These are phyloP conservation scores for Lunularia cruciata DNA, from an alignment of 225 moss, liverwort and hornwort species.

Conservation along the genomic window DNA sequence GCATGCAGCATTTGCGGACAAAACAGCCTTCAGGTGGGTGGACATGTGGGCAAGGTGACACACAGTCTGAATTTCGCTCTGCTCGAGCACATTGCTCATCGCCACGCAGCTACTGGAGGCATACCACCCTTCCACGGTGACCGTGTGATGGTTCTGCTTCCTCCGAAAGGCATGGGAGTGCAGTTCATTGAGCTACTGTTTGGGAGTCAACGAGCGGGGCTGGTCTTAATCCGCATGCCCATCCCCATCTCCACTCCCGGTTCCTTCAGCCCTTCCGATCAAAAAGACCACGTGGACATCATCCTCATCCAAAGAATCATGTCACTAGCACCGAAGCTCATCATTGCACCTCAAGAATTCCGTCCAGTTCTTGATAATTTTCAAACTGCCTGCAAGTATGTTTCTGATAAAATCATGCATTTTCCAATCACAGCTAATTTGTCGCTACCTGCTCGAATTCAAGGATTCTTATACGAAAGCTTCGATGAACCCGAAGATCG, in stretches of 20 bases:
- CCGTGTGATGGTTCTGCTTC: conserved; percentile 9
- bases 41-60: conserved; percentile 8
- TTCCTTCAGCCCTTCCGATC: neutral
- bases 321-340: conserved; percentile 1
- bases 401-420: no score
- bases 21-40: conserved; percentile 17
- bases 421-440: no score
- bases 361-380: neutral
- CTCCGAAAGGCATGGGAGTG: conserved; percentile 10
- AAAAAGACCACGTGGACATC: neutral
- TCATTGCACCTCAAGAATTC: neutral
- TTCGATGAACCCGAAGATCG: neutral
- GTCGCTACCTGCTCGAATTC: neutral
- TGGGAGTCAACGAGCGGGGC: conserved; percentile 22
- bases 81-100: conserved; percentile 14
- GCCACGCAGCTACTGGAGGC: conserved; percentile 11
- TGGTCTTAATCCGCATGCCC: conserved; percentile 3
- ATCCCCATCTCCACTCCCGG: no score
- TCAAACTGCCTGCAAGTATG: no score
- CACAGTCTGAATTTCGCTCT: conserved; percentile 8
- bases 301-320: neutral
- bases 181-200: conserved; percentile 23
- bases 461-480: neutral
- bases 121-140: conserved; percentile 6
- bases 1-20: conserved; percentile 13